Conservation (phyloP, 2,329 filamentous ascomycete species). For the Arthrobotrys sinensis region DNA sequence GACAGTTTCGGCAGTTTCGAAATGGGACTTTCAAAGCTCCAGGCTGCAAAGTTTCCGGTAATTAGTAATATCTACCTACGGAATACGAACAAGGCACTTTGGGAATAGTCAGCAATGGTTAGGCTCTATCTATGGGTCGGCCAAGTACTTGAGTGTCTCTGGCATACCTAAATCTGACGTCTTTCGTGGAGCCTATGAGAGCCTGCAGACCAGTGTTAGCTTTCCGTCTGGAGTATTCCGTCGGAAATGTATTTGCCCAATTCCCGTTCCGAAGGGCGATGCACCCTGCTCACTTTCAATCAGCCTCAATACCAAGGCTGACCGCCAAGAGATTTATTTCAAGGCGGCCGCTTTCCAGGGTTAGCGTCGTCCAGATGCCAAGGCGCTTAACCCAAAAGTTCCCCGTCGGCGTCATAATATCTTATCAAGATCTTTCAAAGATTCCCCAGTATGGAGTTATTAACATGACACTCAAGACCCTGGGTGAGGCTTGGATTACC, state of each 20-base stretch:
- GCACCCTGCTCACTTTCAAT: background rate
- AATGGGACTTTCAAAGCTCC: too few relatives aligned
- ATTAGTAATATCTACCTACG: too few relatives aligned
- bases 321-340: constrained; percentile 6
- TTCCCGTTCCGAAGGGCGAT: constrained; percentile 28
- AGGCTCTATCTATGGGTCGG: background rate
- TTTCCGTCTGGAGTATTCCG: constrained; percentile 19
- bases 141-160: background rate
- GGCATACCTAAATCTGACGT: constrained; percentile 1
- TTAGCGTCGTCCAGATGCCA: constrained; percentile 1
- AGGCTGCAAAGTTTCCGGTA: too few relatives aligned
- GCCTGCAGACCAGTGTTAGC: background rate
- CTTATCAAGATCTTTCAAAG: background rate
- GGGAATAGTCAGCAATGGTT: too few relatives aligned
- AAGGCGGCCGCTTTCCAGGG: constrained; percentile 1
- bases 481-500: constrained; percentile 2
- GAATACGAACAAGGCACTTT: too few relatives aligned
- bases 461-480: background rate
- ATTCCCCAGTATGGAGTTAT: background rate
- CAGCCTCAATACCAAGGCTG: constrained; percentile 5
- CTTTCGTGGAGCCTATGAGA: constrained; percentile 15
- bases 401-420: constrained; percentile 5
- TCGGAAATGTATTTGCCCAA: constrained; percentile 12
- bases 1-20: too few relatives aligned
- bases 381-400: constrained; percentile 6